Base-by-base conservation (phyloP, 1,139 yeast genomes). In the Kurtzmaniella quercitrusa region DNA sequence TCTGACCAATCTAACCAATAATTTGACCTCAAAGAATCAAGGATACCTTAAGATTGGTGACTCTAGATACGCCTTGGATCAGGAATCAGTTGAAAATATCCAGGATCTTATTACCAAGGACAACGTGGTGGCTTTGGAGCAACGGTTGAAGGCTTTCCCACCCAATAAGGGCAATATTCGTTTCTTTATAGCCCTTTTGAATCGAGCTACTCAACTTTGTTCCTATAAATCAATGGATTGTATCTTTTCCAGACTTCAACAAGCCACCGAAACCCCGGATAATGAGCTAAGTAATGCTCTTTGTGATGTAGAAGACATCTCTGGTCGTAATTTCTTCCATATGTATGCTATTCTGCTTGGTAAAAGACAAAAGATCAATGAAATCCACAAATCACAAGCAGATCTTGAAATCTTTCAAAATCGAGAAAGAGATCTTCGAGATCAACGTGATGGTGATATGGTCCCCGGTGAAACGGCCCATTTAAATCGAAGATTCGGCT, bases 291-390 rank as follows among this genome's bases (percentile, higher is more conserved):
- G 73, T n/a, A 47, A 49, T 34, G 47, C 56, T 5, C 59, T 71
- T 40, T 62, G 51, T 42, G 96, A 89, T 55, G 72, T 81, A 1
- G 66, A 80, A 7, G 96, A 90, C 57, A 81, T 91, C 41, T 82
- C 86, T 47, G 88, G 89, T 19, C 74, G 97, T 51, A 90, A 86
- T 58, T 84, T 90, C 53, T 78, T 91, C 55, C 98, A 91, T 60
- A 88, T 88, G 51, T 83, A 83, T 54, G 79, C 90, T 27, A 82
- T 90, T 44, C 78, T 83, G 25, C 72, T 85, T 45, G 96, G 96
- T 2, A 81, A 91, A 52, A 59, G 62, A 37, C 68, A 65, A 42
- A 52, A 60, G 41, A 48, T 56, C 25, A 57, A 59, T 40, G 62
- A 58, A 40, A 62, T 58, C 44, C 51, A 54, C 44, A 43, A 43